Base-by-base conservation (phyloP, 306 rosid genomes). In the Lupinus albus region DNA sequence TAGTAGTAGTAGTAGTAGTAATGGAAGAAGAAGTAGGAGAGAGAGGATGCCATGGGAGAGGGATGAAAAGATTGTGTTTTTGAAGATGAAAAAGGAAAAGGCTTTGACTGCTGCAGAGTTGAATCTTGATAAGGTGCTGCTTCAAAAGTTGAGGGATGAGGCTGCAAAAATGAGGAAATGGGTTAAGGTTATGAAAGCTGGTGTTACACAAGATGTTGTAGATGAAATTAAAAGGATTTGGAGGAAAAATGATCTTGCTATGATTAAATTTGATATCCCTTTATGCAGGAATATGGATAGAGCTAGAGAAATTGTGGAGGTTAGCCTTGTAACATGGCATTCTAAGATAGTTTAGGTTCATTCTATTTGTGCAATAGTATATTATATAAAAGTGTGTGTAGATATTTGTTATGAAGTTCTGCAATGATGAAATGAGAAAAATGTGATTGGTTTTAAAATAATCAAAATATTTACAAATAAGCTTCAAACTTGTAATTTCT, bases 171-270 rank as follows among this genome's bases (percentile, higher is more conserved):
- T 88, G 84, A 80, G 89, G 59, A 67, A 46, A 5, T 91, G 97
- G 97, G 74, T 88, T 54, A 91, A 91, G 87, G 95, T 91, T 46
- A 88, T 77, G 86, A 91, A 91, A 81, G 86, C 88, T 69, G 97
- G 97, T 53, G 90, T 88, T 61, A 87, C 91, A 51, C 82, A 73
- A 67, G 85, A 28, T 66, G 90, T 88, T 57, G 90, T 91, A 59
- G 82, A 85, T 61, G 71, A 83, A 57, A 78, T 91, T 51, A 83
- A 73, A 61, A 7, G 73, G 61, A 61, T 49, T 56, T 91, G 96
- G 97, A 85, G 65, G 67, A 76, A 59, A 18, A 84, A 68, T 80
- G 97, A 91, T 67, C 96, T 91, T 75, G 96, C 80, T 50, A 85
- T 88, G 97, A 60, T 88, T 58, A 87, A 82, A 72, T 88, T 88